Conservation (phyloP, 2,329 filamentous ascomycete genomes). For the Curvularia hawaiiensis region DNA sequence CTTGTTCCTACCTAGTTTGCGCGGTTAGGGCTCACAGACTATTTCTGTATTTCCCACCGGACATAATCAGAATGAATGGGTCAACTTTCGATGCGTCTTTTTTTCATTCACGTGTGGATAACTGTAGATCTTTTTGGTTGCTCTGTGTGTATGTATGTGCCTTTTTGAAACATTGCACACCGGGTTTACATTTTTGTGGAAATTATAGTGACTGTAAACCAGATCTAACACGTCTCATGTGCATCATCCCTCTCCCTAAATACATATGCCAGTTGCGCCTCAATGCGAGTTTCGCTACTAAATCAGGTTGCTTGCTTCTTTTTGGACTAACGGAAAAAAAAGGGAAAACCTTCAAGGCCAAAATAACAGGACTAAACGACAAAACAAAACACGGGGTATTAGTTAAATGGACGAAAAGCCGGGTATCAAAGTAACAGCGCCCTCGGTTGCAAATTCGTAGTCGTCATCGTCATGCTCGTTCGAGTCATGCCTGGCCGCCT, state of each 20-base stretch:
- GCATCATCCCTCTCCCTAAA: neutral
- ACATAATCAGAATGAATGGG: neutral
- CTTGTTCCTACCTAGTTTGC: neutral
- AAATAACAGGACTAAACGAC: neutral
- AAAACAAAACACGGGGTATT: neutral
- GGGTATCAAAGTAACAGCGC: conserved; percentile 10
- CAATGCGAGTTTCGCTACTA: neutral
- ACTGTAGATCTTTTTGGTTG: neutral
- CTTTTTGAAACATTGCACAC: neutral
- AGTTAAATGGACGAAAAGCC: neutral
- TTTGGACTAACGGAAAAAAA: neutral
- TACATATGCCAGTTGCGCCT: neutral
- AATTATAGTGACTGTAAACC: neutral
- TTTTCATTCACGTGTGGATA: neutral
- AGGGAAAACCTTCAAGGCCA: neutral
- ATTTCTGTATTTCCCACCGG: neutral
- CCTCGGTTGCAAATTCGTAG: conserved; percentile 8
- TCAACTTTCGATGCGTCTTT: neutral
- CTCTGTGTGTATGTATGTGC: too few relatives aligned
- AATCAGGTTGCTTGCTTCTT: neutral
- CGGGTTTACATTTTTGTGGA: neutral
- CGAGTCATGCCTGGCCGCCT: conserved; percentile 9
- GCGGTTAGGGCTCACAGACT: neutral
- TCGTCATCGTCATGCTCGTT: neutral
- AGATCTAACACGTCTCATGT: neutral